Evolutionary conservation across 768 basidiomycete species (phyloP).

Genomic region (Termitomyces sp.): DNA sequence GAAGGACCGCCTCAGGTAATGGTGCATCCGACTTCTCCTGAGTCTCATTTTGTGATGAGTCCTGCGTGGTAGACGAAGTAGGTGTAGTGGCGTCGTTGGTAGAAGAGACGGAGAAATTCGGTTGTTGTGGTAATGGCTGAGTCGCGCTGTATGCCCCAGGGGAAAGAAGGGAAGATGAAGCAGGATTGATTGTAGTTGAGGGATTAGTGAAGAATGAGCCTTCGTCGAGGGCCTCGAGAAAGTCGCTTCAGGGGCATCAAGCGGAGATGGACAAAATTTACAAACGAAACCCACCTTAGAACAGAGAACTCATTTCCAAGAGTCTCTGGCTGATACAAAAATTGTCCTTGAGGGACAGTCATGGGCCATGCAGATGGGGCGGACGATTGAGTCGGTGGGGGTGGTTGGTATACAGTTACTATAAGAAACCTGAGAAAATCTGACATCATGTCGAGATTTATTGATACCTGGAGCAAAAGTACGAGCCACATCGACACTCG

Average conservation of each 20-base stretch:
- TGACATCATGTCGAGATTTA: slow-evolving; percentile 2
- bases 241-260: slow-evolving; percentile 53
- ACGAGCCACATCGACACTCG: slow-evolving; percentile 32
- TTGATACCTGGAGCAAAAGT: slow-evolving; percentile 47
- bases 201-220: slow-evolving; percentile 76
- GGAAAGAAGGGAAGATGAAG: slow-evolving; percentile 47
- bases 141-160: slow-evolving; percentile 37
- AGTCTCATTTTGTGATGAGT: background rate
- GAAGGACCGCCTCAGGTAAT: slow-evolving; percentile 51
- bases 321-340: slow-evolving; percentile 69
- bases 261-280: background rate
- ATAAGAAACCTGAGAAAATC: slow-evolving; percentile 2
- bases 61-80: slow-evolving; percentile 1
- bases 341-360: slow-evolving; percentile 46
- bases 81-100: slow-evolving; percentile 6
- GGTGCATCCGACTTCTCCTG: slow-evolving; percentile 31
- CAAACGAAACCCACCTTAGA: slow-evolving; percentile 54
- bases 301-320: slow-evolving; percentile 83
- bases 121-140: slow-evolving; percentile 8
- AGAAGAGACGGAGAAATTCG: slow-evolving; percentile 15
- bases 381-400: slow-evolving; percentile 27
- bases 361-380: slow-evolving; percentile 52
- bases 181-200: slow-evolving; percentile 20
- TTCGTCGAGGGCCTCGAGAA: slow-evolving; percentile 85
- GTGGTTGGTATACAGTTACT: slow-evolving; percentile 40